These are phyloP conservation scores for Leccinum subgranulosum DNA, from an alignment of 768 basidiomycete genomes.

Conservation along the genomic window DNA sequence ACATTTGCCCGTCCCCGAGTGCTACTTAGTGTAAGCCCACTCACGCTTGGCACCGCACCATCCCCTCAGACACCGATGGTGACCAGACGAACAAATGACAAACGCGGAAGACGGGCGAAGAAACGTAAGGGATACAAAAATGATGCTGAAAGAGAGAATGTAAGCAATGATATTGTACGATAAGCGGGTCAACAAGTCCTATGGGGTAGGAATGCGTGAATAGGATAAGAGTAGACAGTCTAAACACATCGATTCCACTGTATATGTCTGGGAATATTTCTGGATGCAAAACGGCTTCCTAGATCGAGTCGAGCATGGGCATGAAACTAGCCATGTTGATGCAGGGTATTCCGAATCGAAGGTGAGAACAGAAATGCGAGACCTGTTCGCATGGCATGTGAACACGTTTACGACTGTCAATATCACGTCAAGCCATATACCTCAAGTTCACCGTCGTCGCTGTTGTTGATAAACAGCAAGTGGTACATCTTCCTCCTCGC, in stretches of 20 bases:
- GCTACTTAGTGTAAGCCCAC: background rate
- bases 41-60: background rate
- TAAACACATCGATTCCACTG: slow-evolving; percentile 15
- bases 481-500: slow-evolving; percentile 78
- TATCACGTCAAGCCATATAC: slow-evolving; percentile 9
- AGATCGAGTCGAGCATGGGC: slow-evolving; percentile 20
- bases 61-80: background rate
- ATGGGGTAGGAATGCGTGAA: slow-evolving; percentile 22
- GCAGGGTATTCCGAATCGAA: slow-evolving; percentile 7
- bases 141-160: slow-evolving; percentile 17
- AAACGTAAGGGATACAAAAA: slow-evolving; percentile 12
- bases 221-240: slow-evolving; percentile 25
- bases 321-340: background rate
- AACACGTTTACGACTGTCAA: background rate
- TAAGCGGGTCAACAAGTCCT: slow-evolving; percentile 29
- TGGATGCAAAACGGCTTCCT: slow-evolving; percentile 23
- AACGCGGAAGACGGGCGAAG: slow-evolving; percentile 6
- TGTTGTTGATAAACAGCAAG: slow-evolving; percentile 79
- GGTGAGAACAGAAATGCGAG: background rate
- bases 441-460: slow-evolving; percentile 43
- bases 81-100: background rate
- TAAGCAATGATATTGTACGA: slow-evolving; percentile 32
- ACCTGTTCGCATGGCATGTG: slow-evolving; percentile 7
- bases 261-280: slow-evolving; percentile 22
- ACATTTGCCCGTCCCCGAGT: background rate